phyloP scores from a whole-genome alignment of 768 basidiomycete genomes.

The Sarcomyxa edulis region DNA sequence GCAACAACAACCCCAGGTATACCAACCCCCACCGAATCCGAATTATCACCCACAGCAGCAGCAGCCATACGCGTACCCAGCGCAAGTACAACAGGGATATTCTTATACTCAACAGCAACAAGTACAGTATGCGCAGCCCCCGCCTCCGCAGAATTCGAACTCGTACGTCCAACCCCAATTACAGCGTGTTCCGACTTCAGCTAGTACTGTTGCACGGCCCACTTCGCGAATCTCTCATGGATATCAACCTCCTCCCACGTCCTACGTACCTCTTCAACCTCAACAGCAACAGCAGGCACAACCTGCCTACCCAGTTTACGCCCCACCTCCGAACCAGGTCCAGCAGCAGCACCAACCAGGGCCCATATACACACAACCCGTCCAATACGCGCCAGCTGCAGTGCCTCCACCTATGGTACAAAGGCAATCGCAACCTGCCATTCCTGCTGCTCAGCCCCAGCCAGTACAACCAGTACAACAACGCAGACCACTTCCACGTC shows the following conservation, averaged over 20 bases:
- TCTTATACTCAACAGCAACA: slow-evolving; percentile 1
- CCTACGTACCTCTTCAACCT: neutral
- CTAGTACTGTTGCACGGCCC: neutral
- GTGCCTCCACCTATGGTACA: neutral
- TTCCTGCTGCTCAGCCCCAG: neutral
- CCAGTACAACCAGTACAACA: slow-evolving; percentile 1
- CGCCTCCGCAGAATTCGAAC: neutral
- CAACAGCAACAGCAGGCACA: neutral
- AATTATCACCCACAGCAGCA: slow-evolving; percentile 8
- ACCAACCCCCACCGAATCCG: slow-evolving; percentile 3
- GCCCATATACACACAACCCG: too few species aligned
- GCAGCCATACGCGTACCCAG: slow-evolving; percentile 3
- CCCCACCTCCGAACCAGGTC: neutral
- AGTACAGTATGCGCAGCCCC: neutral
- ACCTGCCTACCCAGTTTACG: neutral
- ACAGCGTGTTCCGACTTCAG: neutral
- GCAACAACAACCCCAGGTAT: slow-evolving; percentile 8
- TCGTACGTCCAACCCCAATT: neutral
- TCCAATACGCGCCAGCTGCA: neutral
- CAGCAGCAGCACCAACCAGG: neutral
- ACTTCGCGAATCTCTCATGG: neutral
- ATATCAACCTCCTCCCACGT: neutral
- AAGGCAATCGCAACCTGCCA: slow-evolving; percentile 1
- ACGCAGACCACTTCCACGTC: too few species aligned
- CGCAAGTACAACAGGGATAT: slow-evolving; percentile 2